A percentile compares a stretch with the other conserved stretches of the same genome.
Evolutionary conservation across 202 grass and related monocot genomes (phyloP).

Genomic region (Saccharum hybrid): DNA sequence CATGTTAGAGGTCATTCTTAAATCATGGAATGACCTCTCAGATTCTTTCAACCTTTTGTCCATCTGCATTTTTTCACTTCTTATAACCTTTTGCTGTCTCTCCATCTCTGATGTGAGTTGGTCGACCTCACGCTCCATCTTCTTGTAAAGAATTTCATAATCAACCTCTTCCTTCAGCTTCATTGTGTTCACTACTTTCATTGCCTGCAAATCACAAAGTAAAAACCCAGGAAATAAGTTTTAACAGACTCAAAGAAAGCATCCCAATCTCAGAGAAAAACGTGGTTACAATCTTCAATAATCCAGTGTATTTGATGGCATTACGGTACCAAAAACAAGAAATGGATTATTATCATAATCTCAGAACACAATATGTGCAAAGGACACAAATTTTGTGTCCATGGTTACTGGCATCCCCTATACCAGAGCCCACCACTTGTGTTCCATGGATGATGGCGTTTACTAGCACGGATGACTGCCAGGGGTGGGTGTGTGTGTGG

Average conservation of each 20-base stretch:
- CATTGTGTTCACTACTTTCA: too few species aligned
- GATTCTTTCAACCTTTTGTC: too few species aligned
- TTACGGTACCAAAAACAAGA: constrained; percentile 14
- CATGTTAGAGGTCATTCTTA: too few species aligned
- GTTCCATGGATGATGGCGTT: neutral
- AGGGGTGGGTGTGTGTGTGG: neutral
- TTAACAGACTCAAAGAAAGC: neutral
- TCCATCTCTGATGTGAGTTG: too few species aligned
- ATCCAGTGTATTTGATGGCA: constrained; percentile 20
- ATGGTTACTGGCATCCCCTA: neutral
- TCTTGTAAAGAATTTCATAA: too few species aligned
- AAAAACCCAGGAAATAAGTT: too few species aligned
- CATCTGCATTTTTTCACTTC: too few species aligned
- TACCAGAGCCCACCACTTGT: neutral
- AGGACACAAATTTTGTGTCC: neutral
- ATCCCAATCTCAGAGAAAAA: constrained; percentile 11
- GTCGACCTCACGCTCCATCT: too few species aligned
- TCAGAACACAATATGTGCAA: neutral
- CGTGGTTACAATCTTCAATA: neutral
- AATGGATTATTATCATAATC: constrained; percentile 21
- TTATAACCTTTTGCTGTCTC: too few species aligned
- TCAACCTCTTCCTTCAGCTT: too few species aligned
- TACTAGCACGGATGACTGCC: neutral
- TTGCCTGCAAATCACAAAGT: too few species aligned
- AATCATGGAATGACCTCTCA: too few species aligned